These are phyloP conservation scores for Macrolepiota dolichaula DNA, from an alignment of 768 basidiomycete species.

Conservation along the genomic window DNA sequence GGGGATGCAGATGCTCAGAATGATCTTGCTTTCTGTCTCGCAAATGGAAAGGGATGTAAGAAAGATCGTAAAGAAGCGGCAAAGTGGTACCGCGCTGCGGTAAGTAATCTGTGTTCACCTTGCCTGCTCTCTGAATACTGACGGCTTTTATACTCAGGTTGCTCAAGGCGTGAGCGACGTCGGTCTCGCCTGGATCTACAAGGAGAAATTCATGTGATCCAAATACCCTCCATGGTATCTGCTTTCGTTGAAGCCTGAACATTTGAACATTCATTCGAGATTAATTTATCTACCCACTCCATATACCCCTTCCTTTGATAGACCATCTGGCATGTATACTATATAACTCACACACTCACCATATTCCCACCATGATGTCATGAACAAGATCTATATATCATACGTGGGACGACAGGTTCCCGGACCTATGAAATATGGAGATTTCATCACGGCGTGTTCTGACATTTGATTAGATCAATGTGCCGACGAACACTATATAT, in stretches of 20 bases:
- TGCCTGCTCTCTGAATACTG: slow-evolving; percentile 21
- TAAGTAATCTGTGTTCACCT: slow-evolving; percentile 23
- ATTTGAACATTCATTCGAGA: background rate
- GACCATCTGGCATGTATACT: background rate
- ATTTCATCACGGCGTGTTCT: background rate
- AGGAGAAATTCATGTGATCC: slow-evolving; percentile 67
- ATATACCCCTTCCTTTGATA: background rate
- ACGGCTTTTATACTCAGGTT: slow-evolving; percentile 15
- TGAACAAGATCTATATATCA: no score
- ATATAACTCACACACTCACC: background rate
- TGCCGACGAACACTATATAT: background rate
- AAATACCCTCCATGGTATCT: background rate
- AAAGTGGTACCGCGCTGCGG: slow-evolving; percentile 88
- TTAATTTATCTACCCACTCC: background rate
- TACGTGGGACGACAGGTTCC: no score
- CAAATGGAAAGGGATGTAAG: slow-evolving; percentile 87
- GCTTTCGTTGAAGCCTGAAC: background rate
- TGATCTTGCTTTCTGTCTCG: slow-evolving; percentile 81
- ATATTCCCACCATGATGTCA: background rate
- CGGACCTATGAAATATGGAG: no score
- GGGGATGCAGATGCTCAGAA: slow-evolving; percentile 87
- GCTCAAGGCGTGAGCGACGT: slow-evolving; percentile 76
- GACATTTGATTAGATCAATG: background rate
- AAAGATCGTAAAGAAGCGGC: slow-evolving; percentile 85
- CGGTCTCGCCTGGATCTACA: slow-evolving; percentile 89